These are phyloP conservation scores for Cladobotryum mycophilum DNA, from an alignment of 2,329 filamentous ascomycete genomes.

Conservation along the genomic window DNA sequence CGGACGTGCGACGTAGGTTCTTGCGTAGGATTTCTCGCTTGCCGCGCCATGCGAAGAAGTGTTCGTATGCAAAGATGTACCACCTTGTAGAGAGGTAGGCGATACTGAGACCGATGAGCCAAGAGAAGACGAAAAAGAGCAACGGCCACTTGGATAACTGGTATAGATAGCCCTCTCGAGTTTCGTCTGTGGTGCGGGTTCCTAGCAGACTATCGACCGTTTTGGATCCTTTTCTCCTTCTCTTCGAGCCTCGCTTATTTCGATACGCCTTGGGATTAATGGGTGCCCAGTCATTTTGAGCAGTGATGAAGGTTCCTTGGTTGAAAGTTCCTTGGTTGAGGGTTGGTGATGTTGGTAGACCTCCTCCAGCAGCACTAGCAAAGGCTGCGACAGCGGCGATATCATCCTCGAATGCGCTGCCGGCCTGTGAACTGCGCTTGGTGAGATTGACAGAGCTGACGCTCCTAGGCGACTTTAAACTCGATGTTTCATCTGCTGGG, in stretches of 20 bases:
- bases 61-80: constrained; percentile 91
- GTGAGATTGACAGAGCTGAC: constrained; percentile 37
- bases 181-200: constrained; percentile 76
- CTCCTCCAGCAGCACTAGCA: constrained; percentile 33
- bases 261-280: constrained; percentile 63
- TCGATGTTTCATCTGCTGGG: constrained; percentile 44
- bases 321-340: constrained; percentile 22
- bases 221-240: constrained; percentile 32
- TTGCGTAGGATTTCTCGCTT: constrained; percentile 64
- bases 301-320: constrained; percentile 64
- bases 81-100: constrained; percentile 75
- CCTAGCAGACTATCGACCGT: constrained; percentile 37
- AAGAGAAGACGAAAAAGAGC: constrained; percentile 69
- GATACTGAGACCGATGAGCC: constrained; percentile 65
- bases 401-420: constrained; percentile 25
- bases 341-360: constrained; percentile 20
- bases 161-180: constrained; percentile 88
- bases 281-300: constrained; percentile 93
- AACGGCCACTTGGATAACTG: constrained; percentile 87
- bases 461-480: constrained; percentile 37
- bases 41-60: constrained; percentile 84
- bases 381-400: constrained; percentile 32
- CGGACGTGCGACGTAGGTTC: constrained; percentile 63
- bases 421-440: constrained; percentile 32
- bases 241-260: constrained; percentile 32